phyloP scores from a whole-genome alignment of 192 early-diverging fungal species.

The Podila epicladia region DNA sequence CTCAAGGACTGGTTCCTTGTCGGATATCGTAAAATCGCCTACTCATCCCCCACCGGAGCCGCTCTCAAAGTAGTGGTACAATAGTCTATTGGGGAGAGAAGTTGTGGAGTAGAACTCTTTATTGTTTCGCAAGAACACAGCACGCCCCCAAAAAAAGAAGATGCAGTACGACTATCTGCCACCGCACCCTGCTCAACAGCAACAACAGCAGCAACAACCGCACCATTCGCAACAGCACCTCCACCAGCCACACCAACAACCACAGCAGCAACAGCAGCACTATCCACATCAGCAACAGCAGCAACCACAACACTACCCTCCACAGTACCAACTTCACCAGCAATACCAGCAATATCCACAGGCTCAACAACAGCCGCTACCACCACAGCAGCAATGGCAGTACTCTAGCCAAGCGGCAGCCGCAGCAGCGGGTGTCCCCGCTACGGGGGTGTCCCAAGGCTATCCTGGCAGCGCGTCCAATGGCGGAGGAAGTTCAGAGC shows the following conservation, averaged over 20 bases:
- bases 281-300: conserved; percentile 10
- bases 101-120: not conserved
- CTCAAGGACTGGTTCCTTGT: too few species aligned
- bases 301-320: not conserved
- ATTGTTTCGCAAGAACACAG: not conserved
- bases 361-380: too few species aligned
- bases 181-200: conserved; percentile 4
- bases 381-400: conserved; percentile 7
- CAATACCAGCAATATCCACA: too few species aligned
- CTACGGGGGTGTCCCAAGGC: not conserved
- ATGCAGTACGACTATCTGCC: conserved; percentile 10
- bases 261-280: conserved; percentile 14
- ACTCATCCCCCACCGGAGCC: too few species aligned
- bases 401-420: not conserved
- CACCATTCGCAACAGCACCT: conserved; percentile 1
- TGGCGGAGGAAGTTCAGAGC: conserved; percentile 31
- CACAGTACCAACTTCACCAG: too few species aligned
- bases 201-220: conserved; percentile 10
- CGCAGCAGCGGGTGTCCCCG: not conserved
- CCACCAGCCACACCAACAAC: conserved; percentile 5
- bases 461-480: not conserved
- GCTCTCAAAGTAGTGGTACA: too few species aligned
- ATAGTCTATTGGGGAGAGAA: not conserved
- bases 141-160: not conserved
- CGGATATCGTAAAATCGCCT: too few species aligned